Percentiles rank a stretch among this genome's conserved stretches.
Evolutionary conservation across 2,329 filamentous ascomycete genomes (phyloP).

Genomic region (Colletotrichum siamense): DNA sequence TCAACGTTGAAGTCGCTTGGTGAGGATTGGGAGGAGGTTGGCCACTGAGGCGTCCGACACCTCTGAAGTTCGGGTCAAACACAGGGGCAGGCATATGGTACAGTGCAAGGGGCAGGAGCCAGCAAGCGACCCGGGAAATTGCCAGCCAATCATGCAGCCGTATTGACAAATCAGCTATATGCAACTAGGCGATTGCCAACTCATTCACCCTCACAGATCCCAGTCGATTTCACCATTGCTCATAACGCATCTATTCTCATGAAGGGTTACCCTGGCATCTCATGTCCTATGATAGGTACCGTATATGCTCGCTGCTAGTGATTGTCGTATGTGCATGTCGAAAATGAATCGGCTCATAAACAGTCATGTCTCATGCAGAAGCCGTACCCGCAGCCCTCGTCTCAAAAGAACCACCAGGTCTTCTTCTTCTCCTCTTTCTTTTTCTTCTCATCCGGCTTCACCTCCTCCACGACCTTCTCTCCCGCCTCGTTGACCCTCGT

Average conservation of each 20-base stretch:
- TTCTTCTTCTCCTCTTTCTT: not conserved
- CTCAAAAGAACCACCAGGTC: constrained; percentile 4
- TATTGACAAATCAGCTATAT: not conserved
- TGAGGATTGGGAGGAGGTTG: not conserved
- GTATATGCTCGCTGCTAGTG: not conserved
- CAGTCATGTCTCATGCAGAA: not conserved
- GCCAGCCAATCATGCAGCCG: not conserved
- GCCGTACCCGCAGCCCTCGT: not conserved
- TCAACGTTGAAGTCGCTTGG: not conserved
- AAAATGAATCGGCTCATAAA: not conserved
- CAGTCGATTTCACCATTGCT: not conserved
- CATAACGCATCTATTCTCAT: not conserved
- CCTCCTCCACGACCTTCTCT: not conserved
- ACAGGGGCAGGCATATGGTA: constrained; percentile 6
- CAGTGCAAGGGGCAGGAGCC: not conserved
- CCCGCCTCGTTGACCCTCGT: constrained; percentile 45
- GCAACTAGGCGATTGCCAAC: not conserved
- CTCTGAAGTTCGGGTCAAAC: constrained; percentile 21
- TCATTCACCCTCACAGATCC: not conserved
- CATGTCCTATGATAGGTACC: not conserved
- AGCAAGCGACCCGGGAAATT: not conserved
- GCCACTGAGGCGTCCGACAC: constrained; percentile 7
- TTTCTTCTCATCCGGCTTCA: not conserved
- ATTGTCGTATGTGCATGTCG: not conserved
- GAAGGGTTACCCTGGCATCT: not conserved